A percentile compares a stretch with the other conserved stretches of the same genome.
phyloP scores from a whole-genome alignment of 306 rosid species.

The Prunus mume region DNA sequence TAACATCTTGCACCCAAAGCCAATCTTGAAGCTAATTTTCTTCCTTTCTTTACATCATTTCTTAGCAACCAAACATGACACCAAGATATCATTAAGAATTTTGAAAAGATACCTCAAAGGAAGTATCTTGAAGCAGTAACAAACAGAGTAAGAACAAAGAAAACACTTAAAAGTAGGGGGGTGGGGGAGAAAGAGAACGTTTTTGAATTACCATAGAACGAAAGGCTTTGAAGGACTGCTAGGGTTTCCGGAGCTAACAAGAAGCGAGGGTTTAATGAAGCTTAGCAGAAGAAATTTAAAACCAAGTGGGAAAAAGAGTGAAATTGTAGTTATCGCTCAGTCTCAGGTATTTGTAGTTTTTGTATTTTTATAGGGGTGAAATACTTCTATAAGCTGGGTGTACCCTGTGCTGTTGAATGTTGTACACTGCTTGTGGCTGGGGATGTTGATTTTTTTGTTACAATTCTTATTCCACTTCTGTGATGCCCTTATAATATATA shows the following conservation, averaged over 20 bases:
- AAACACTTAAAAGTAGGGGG: neutral
- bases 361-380: neutral
- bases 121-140: slow-evolving; percentile 11
- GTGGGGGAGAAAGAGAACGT: neutral
- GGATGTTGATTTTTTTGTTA: neutral
- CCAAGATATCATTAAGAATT: neutral
- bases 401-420: neutral
- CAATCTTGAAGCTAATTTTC: neutral
- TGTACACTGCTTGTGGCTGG: neutral
- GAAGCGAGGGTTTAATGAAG: slow-evolving; percentile 3
- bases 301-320: slow-evolving; percentile 2
- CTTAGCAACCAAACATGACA: neutral
- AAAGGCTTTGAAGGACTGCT: slow-evolving; percentile 1
- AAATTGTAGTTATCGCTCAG: neutral
- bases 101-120: neutral
- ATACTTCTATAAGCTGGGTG: neutral
- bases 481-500: neutral
- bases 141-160: neutral
- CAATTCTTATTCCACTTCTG: neutral
- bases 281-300: neutral
- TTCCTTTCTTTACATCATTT: neutral
- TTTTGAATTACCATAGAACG: neutral
- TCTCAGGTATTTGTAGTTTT: neutral
- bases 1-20: neutral
- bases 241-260: neutral